Evolutionary conservation across 2,329 filamentous ascomycete species (phyloP).

Genomic region (Hymenotorrendiella dingleyae): DNA sequence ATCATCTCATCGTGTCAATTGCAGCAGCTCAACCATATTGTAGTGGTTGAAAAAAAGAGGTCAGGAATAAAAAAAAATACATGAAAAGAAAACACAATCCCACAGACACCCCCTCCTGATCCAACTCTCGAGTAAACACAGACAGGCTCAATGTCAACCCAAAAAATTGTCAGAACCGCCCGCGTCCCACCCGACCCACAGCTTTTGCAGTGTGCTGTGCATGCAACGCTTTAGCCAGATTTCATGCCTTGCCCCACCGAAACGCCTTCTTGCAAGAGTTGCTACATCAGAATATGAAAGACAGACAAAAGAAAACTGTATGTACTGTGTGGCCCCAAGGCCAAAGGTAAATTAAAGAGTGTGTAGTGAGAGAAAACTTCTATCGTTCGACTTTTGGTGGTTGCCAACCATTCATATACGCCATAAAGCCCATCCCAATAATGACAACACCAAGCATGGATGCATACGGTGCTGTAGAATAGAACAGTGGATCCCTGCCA

Average conservation of each 20-base stretch:
- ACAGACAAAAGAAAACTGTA: conserved; percentile 18
- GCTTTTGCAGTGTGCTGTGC: too few species aligned
- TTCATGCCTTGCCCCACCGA: conserved; percentile 9
- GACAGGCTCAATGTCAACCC: too few species aligned
- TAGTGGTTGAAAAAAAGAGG: too few species aligned
- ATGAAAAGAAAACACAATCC: too few species aligned
- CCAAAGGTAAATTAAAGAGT: conserved; percentile 6
- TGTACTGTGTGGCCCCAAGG: conserved; percentile 4
- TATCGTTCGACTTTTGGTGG: conserved; percentile 29
- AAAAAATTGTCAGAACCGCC: too few species aligned
- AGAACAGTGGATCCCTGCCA: conserved; percentile 41
- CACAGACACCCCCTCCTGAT: too few species aligned
- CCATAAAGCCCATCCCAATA: conserved; percentile 78
- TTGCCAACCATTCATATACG: conserved; percentile 80
- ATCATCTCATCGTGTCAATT: too few species aligned
- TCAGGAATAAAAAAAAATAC: too few species aligned
- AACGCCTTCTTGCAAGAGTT: conserved; percentile 14
- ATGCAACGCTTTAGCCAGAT: too few species aligned
- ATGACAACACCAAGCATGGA: conserved; percentile 79
- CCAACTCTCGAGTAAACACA: too few species aligned
- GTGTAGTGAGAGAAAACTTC: conserved; percentile 2
- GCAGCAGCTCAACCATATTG: too few species aligned
- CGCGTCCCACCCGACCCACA: too few species aligned
- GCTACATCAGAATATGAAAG: conserved; percentile 18
- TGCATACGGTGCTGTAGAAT: conserved; percentile 64